A percentile compares a stretch with the other conserved stretches of the same genome.
Evolutionary conservation across 2,329 filamentous ascomycete genomes (phyloP).

Genomic region (Apiospora sp.): DNA sequence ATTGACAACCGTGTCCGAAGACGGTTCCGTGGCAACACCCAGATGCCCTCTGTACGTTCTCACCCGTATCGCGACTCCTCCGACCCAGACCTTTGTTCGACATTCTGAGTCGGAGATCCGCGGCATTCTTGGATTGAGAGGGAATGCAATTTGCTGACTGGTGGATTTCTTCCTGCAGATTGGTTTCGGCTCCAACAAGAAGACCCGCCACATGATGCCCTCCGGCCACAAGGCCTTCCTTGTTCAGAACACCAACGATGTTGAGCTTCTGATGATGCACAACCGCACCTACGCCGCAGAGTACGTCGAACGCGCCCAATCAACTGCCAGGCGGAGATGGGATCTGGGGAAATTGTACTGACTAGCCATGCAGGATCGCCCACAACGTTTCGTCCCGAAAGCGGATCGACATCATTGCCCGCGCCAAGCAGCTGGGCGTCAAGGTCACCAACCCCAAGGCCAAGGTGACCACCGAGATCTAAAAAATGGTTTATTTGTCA

Average conservation of each 20-base stretch:
- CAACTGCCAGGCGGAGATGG: neutral
- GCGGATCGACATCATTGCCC: conserved; percentile 96
- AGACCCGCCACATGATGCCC: conserved; percentile 98
- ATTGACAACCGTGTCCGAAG: conserved; percentile 98
- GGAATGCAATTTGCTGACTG: conserved; percentile 21
- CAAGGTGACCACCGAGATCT: conserved; percentile 95
- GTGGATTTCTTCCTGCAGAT: conserved; percentile 67
- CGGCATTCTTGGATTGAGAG: neutral
- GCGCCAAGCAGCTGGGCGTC: conserved; percentile 97
- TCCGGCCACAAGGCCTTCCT: conserved; percentile 99
- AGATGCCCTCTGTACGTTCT: conserved; percentile 94
- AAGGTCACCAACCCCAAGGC: conserved; percentile 99
- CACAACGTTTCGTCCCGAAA: conserved; percentile 98
- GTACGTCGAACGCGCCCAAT: conserved; percentile 65
- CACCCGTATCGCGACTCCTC: conserved; percentile 21
- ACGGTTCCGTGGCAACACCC: conserved; percentile 94
- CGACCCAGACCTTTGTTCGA: neutral
- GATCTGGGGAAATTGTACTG: conserved; percentile 40
- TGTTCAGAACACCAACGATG: conserved; percentile 94
- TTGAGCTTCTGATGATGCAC: conserved; percentile 99
- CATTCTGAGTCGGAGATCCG: neutral
- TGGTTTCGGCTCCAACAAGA: conserved; percentile 99
- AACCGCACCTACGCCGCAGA: conserved; percentile 99
- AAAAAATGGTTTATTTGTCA: conserved; percentile 43
- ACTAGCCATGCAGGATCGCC: conserved; percentile 76